A percentile compares a stretch with the other conserved stretches of the same genome.
Conservation (phyloP, 2,329 filamentous ascomycete species). For the Neofusicoccum kwambonambiense region DNA sequence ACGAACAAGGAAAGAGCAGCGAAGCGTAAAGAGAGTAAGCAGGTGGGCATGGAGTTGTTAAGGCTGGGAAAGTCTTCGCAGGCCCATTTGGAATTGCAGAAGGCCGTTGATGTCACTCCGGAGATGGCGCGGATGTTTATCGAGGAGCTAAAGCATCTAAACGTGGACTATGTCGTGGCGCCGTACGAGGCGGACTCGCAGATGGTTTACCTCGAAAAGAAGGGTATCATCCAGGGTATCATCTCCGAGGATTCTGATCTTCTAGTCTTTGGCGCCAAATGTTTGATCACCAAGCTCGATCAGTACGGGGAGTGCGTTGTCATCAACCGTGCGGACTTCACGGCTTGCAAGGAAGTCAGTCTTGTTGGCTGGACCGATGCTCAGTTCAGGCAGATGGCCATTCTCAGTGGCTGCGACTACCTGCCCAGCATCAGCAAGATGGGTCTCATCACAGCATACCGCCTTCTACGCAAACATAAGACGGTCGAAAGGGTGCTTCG, state of each 20-base stretch:
- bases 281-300: conserved; percentile 89
- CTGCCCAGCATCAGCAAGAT: conserved; percentile 80
- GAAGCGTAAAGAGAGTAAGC: conserved; percentile 73
- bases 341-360: conserved; percentile 81
- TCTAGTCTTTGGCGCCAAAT: conserved; percentile 89
- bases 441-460: conserved; percentile 90
- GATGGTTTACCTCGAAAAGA: conserved; percentile 85
- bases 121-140: conserved; percentile 93
- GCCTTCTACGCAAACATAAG: conserved; percentile 86
- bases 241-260: conserved; percentile 96
- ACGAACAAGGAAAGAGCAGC: conserved; percentile 79
- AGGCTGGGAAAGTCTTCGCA: conserved; percentile 77
- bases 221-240: conserved; percentile 81
- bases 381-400: conserved; percentile 93
- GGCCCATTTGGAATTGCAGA: conserved; percentile 85
- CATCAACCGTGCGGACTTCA: conserved; percentile 85
- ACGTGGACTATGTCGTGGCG: conserved; percentile 85
- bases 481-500: conserved; percentile 78
- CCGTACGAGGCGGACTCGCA: conserved; percentile 98
- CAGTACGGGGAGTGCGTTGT: conserved; percentile 91
- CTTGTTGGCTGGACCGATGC: conserved; percentile 88
- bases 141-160: conserved; percentile 79
- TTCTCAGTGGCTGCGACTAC: conserved; percentile 95
- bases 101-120: conserved; percentile 91
- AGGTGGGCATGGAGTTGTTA: conserved; percentile 73